Percentiles rank a stretch among this genome's conserved stretches.
phyloP scores from a whole-genome alignment of 176 grass and related monocot species.

The Rhynchospora pubera region DNA sequence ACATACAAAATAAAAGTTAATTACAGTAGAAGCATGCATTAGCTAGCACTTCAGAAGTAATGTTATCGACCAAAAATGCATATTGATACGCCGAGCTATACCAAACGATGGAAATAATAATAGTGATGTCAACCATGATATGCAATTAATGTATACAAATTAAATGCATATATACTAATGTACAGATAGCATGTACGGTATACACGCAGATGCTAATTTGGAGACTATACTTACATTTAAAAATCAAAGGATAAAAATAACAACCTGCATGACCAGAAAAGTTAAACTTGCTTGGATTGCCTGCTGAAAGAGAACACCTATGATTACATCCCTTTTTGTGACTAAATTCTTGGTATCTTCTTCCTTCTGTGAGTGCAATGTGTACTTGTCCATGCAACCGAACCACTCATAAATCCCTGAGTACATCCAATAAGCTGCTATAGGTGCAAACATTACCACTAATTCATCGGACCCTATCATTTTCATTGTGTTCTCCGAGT shows the following conservation, averaged over 20 bases:
- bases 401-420: constrained; percentile 57
- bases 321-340: constrained; percentile 54
- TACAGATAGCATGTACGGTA: too few relatives aligned
- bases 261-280: neutral
- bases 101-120: too few relatives aligned
- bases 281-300: constrained; percentile 36
- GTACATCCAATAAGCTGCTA: constrained; percentile 66
- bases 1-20: neutral
- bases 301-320: constrained; percentile 70
- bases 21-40: neutral
- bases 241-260: neutral
- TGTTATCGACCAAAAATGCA: neutral
- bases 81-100: too few relatives aligned
- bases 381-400: constrained; percentile 38
- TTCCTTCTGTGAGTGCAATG: constrained; percentile 60
- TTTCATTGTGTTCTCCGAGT: neutral
- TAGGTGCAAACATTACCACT: constrained; percentile 33
- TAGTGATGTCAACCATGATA: too few relatives aligned
- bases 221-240: neutral
- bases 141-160: too few relatives aligned
- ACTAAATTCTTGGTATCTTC: constrained; percentile 64
- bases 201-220: too few relatives aligned
- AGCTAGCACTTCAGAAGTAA: neutral
- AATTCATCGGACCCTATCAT: constrained; percentile 32
- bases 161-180: too few relatives aligned